Evolutionary conservation across 805 yeast species (phyloP).

Genomic region (Metschnikowia kunwiensis): DNA sequence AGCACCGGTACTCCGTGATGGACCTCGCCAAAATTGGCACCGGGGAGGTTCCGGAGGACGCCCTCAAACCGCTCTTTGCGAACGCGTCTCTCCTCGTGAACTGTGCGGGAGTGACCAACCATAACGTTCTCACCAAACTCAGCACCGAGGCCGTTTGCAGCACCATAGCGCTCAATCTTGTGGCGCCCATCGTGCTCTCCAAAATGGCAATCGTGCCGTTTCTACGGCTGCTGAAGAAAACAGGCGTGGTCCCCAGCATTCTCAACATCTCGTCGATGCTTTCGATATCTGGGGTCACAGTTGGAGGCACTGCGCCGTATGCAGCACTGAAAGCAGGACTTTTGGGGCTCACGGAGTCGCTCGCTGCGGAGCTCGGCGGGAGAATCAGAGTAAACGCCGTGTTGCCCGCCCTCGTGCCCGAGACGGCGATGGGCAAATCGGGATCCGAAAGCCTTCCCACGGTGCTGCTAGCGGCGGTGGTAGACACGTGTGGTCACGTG

Average conservation of each 20-base stretch:
- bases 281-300: conserved; percentile 33
- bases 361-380: conserved; percentile 58
- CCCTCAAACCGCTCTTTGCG: conserved; percentile 24
- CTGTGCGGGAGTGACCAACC: conserved; percentile 66
- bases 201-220: conserved; percentile 51
- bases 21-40: conserved; percentile 27
- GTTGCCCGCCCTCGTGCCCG: conserved; percentile 63
- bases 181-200: conserved; percentile 59
- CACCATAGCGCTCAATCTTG: conserved; percentile 54
- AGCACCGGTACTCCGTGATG: conserved; percentile 31
- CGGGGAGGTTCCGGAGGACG: conserved; percentile 1
- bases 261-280: conserved; percentile 68
- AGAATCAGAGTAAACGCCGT: conserved; percentile 62
- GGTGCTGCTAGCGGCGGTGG: conserved; percentile 29
- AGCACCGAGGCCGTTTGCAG: conserved; percentile 38
- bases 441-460: conserved; percentile 20
- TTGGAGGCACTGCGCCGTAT: conserved; percentile 63
- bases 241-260: conserved; percentile 34
- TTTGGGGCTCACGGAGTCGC: conserved; percentile 53
- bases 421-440: conserved; percentile 61
- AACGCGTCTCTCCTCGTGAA: conserved; percentile 50
- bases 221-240: conserved; percentile 32
- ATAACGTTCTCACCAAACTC: conserved; percentile 46
- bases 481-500: conserved; percentile 15
- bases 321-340: conserved; percentile 71